phyloP scores from a whole-genome alignment of 2,329 filamentous ascomycete species.

The Fusarium sp. region DNA sequence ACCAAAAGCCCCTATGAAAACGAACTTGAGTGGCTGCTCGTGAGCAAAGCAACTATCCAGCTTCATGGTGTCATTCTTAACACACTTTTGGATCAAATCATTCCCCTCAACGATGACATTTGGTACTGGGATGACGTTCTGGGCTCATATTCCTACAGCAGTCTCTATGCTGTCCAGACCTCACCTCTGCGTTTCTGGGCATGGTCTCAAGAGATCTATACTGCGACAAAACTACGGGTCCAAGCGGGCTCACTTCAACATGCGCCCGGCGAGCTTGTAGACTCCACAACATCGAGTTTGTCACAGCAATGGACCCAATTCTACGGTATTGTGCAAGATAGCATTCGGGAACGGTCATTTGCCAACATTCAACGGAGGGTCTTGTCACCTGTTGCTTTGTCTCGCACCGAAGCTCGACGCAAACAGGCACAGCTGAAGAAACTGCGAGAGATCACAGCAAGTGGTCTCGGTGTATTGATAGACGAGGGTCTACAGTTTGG shows the following conservation, averaged over 20 bases:
- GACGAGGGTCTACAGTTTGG: slow-evolving; percentile 85
- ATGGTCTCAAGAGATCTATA: slow-evolving; percentile 79
- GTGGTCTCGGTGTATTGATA: slow-evolving; percentile 87
- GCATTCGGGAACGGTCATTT: slow-evolving; percentile 80
- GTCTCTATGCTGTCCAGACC: slow-evolving; percentile 88
- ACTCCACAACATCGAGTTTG: slow-evolving; percentile 57
- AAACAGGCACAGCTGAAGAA: slow-evolving; percentile 81
- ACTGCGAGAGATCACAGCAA: slow-evolving; percentile 85
- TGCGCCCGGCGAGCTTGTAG: slow-evolving; percentile 53
- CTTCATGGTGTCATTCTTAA: slow-evolving; percentile 86
- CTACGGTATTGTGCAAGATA: slow-evolving; percentile 84
- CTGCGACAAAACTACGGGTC: slow-evolving; percentile 68
- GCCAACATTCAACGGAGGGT: slow-evolving; percentile 79
- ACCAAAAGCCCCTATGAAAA: slow-evolving; percentile 72
- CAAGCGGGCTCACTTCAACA: slow-evolving; percentile 52
- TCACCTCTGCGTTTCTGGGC: slow-evolving; percentile 82
- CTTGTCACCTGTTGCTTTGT: slow-evolving; percentile 83
- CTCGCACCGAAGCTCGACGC: slow-evolving; percentile 79
- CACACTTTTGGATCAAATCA: slow-evolving; percentile 84
- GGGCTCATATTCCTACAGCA: slow-evolving; percentile 82
- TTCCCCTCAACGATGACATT: slow-evolving; percentile 86
- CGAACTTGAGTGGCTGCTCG: slow-evolving; percentile 90
- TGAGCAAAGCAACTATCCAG: slow-evolving; percentile 94
- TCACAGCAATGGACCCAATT: slow-evolving; percentile 76
- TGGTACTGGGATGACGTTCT: slow-evolving; percentile 97